Base-by-base conservation (phyloP, 2,329 filamentous ascomycete genomes). In the Amesomyces nigricolor region DNA sequence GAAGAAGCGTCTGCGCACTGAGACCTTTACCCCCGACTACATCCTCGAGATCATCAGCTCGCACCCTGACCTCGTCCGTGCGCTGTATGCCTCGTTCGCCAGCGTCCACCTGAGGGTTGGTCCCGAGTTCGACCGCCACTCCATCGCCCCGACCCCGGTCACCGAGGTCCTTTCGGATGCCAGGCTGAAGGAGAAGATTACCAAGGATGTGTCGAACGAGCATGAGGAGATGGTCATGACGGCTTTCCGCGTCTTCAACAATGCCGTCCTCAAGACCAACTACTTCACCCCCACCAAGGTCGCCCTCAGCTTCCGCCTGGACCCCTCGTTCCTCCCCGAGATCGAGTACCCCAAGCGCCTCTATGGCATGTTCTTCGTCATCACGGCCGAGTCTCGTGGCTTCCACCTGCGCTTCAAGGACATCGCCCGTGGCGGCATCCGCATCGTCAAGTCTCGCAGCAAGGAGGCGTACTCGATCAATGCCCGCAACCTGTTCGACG, bases 181-280 rank as follows among this genome's bases (percentile, higher is more conserved):
- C 17, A 81, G 83, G 66, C 79, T 96, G 39, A 86, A 89, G 71
- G 83, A 88, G 49, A 78, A 86, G 62, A 94, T 96, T 67, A 81
- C 86, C 58, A 86, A 83, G 68, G 88, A 86, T n/a, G 86, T 89
- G 16, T 81, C 79, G 57, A 97, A 95, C 67, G 92, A 99, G 75
- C 91, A 99, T 73, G 91, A 99, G 68, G 87, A 92, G 69, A 95
- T 96, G 86, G 94, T 99, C 64, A 95, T 99, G 90, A 90, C 85
- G 42, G 90, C 91, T 14, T 97, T 99, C 82, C 85, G 90, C 53
- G 86, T 94, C 60, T 99, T 99, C 83, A 99, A 99, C 78, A 85
- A 83, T 56, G 84, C 88, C 46, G 86, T 97, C 45, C 79, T 97
- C 63, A 99, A 97, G 82, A 99, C 94, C 64, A 99, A 99, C 78